A percentile compares a stretch with the other conserved stretches of the same genome.
Evolutionary conservation across 2,329 filamentous ascomycete species (phyloP).

Genomic region (Neonectria hederae): DNA sequence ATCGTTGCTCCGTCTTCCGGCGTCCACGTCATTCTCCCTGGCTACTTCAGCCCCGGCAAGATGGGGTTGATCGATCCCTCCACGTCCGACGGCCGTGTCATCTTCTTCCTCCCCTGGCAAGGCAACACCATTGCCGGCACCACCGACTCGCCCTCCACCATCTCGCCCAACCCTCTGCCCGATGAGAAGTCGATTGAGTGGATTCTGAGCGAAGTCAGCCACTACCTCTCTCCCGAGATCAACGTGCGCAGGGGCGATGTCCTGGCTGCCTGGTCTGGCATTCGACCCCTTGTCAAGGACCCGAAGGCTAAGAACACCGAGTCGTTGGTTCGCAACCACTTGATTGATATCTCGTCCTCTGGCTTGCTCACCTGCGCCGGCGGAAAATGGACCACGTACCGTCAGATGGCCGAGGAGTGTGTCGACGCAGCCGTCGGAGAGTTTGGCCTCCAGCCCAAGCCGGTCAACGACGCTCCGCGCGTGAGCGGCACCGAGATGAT

Average conservation of each 20-base stretch:
- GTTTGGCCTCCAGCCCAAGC: constrained; percentile 69
- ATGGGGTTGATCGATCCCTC: constrained; percentile 90
- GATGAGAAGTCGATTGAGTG: constrained; percentile 87
- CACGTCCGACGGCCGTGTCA: constrained; percentile 88
- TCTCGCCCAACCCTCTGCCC: constrained; percentile 78
- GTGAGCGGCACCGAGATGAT: constrained; percentile 75
- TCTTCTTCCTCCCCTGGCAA: constrained; percentile 95
- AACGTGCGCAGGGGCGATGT: constrained; percentile 86
- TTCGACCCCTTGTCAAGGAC: constrained; percentile 85
- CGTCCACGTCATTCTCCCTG: constrained; percentile 86
- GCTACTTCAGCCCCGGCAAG: constrained; percentile 84
- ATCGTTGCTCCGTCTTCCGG: constrained; percentile 88
- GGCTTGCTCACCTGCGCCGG: constrained; percentile 87
- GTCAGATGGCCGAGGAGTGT: constrained; percentile 91
- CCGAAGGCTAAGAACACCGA: constrained; percentile 87
- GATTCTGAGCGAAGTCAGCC: constrained; percentile 85
- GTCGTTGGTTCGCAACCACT: constrained; percentile 86
- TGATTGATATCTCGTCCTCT: constrained; percentile 81
- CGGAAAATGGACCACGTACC: constrained; percentile 93
- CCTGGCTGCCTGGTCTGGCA: constrained; percentile 90
- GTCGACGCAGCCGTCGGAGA: constrained; percentile 81
- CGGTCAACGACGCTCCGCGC: constrained; percentile 68
- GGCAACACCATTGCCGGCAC: constrained; percentile 92
- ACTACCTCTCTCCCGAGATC: constrained; percentile 85
- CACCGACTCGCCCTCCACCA: constrained; percentile 79